Percentiles rank a stretch among this genome's conserved stretches.
Evolutionary conservation across 176 grass and related monocot genomes (phyloP).

Genomic region (Pontederia paniculata): DNA sequence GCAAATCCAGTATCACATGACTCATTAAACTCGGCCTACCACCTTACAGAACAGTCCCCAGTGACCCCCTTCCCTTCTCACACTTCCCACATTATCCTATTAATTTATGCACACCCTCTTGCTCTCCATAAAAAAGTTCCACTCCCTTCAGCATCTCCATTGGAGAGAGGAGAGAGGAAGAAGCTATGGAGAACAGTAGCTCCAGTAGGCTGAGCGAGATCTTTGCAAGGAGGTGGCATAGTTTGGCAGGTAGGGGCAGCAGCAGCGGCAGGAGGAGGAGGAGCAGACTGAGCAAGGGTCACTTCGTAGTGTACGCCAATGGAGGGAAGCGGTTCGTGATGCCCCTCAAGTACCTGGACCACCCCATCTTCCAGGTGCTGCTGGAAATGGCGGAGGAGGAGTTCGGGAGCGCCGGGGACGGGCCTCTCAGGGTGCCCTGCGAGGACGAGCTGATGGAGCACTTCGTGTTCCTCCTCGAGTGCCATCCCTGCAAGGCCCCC

Average conservation of each 20-base stretch:
- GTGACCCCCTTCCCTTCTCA: too few species aligned
- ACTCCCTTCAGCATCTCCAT: too few species aligned
- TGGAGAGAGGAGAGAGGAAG: too few species aligned
- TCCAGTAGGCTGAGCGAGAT: slow-evolving; percentile 16
- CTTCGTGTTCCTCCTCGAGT: slow-evolving; percentile 15
- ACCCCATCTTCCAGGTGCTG: slow-evolving; percentile 30
- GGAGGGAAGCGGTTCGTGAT: slow-evolving; percentile 22
- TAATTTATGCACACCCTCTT: too few species aligned
- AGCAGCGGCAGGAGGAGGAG: too few species aligned
- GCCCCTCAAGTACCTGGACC: slow-evolving; percentile 21
- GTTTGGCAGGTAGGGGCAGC: not conserved
- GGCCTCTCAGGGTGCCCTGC: slow-evolving; percentile 24
- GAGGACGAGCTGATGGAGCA: slow-evolving; percentile 32
- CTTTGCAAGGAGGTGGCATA: slow-evolving; percentile 14
- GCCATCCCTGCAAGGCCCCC: too few species aligned
- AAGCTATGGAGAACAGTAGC: not conserved
- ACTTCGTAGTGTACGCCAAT: slow-evolving; percentile 32
- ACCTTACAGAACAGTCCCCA: too few species aligned
- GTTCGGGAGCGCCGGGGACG: slow-evolving; percentile 17
- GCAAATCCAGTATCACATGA: too few species aligned
- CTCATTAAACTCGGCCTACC: too few species aligned
- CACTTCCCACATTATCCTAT: too few species aligned
- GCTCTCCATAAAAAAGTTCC: too few species aligned
- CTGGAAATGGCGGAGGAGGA: slow-evolving; percentile 38
- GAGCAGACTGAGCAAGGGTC: slow-evolving; percentile 17